Evolutionary conservation across 2,329 filamentous ascomycete species (phyloP), one percentile per base, ranked within the genome.

Genomic region (Aspergillus ochraceus): DNA sequence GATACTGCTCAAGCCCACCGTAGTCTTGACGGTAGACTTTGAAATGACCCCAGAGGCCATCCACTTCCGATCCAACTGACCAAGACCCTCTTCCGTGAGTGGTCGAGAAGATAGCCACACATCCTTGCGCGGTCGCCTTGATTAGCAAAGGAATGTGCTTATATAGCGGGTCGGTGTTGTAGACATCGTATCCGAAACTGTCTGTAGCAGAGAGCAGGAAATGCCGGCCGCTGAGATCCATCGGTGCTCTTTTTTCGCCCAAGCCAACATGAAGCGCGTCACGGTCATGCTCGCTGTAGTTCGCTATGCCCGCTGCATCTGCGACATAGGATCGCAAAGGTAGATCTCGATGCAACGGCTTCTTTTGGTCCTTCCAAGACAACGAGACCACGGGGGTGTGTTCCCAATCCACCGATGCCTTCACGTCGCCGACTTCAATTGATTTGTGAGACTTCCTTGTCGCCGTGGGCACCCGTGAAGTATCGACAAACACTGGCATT

Each of bases 141-240:
- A 91, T 88, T 29, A 92, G 78, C 0, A 91, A 80, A 0, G 89
- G 89, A 45, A 91, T 89, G 67, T 91, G 87, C 75, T 92, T 91
- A 77, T 91, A 91, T 56, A 91, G 78, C 0, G 89, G 89, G 70
- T 91, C 88, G 2, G 88, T 89, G 10, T 83, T 83, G 69, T 90
- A 86, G 4, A 86, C 84, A 65, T 91, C 88, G 68, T 92, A 91
- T 2, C 89, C 88, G 65, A 91, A 91, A 42, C 84, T 88, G 71
- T 91, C 89, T 0, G 87, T 90, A 2, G 87, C 88, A 0, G 87
- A 86, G 14, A 91, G 78, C 26, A 83, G 81, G 70, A 91, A 91
- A 26, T 84, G 80, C 0, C 89, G 82, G 32, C 86, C 87, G 0
- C 83, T 86, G 1, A 92, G 79, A 67, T 91, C 85, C 87, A 91